phyloP scores from a whole-genome alignment of 192 early-diverging fungal species.

The Rhizophagus sp. region DNA sequence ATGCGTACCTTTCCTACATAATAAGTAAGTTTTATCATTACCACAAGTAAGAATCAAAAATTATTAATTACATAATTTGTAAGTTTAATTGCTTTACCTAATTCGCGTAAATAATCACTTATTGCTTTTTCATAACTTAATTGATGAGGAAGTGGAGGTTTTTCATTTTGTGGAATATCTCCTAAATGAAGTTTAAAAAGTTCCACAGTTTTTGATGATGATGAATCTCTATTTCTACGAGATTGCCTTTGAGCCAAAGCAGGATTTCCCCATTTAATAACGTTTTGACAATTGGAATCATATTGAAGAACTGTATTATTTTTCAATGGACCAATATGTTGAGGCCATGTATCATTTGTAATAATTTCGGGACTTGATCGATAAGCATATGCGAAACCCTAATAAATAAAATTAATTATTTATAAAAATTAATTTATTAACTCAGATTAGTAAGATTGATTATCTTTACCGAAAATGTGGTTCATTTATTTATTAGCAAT shows the following conservation, averaged over 20 bases:
- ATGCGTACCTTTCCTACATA: too few species aligned
- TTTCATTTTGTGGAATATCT: too few species aligned
- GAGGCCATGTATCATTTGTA: slow-evolving; percentile 8
- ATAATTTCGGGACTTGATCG: background rate
- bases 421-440: too few species aligned
- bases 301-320: slow-evolving; percentile 10
- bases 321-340: slow-evolving; percentile 1
- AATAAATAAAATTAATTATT: background rate
- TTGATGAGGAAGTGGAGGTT: slow-evolving; percentile 33
- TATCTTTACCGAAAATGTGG: slow-evolving; percentile 5
- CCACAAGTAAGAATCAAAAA: too few species aligned
- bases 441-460: background rate
- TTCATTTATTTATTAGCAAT: background rate
- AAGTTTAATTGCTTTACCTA: background rate
- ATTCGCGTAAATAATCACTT: slow-evolving; percentile 48
- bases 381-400: slow-evolving; percentile 5
- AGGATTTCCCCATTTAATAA: slow-evolving; percentile 1
- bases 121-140: slow-evolving; percentile 51
- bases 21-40: too few species aligned
- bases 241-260: background rate
- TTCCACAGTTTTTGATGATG: too few species aligned
- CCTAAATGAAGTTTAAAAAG: too few species aligned
- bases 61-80: too few species aligned
- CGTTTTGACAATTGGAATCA: background rate
- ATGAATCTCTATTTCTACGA: background rate